Base-by-base conservation (phyloP, 495 filamentous ascomycete genomes). In the Xylaria grammica region DNA sequence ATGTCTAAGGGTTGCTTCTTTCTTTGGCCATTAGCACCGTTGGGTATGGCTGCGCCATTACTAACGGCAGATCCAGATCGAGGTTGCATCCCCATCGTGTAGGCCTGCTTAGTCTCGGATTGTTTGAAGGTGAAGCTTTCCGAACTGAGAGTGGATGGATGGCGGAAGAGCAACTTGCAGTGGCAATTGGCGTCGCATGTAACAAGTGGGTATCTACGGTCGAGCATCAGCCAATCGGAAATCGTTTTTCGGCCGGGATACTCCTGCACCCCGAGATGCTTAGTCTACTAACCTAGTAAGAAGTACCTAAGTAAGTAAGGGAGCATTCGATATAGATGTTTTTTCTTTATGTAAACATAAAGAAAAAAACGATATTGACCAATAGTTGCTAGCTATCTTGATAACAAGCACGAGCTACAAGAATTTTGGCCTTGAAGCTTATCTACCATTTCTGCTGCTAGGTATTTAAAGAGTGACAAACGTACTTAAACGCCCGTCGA, bases 1-100 rank as follows among this genome's bases (percentile, higher is more conserved):
- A 84, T 68, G 45, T 84, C 81, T 40, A 81, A 72, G 13, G 81
- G 81, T 38, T 74, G 63, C 45, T 75, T 75, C 62, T 74, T 72
- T 27, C 52, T 62, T 46, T 68, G 67, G 48, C 62, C 30, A 22
- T 65, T 66, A 29, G 30, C 34, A 26, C 62, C 55, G 57, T 68
- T 71, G 4, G 30, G 22, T 19, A 60, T 51, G 2, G 54, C 53
- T 34, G 48, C 69, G 45, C 56, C 67, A 19, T 62, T 36, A 24
- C 64, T 66, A 27, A 60, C 55, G 32, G 60, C 2, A 51, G 71
- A 71, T 29, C 65, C 71, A 11, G 65, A 62, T 59, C 71, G 69
- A 56, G 71, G 67, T 62, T 67, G 69, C 44, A 74, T 69, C 30
- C 69, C 69, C 71, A 73, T 73, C 36, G 9, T 40, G 61, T 13